Evolutionary conservation across 805 yeast species (phyloP).

Genomic region (Blastobotrys terrestris): DNA sequence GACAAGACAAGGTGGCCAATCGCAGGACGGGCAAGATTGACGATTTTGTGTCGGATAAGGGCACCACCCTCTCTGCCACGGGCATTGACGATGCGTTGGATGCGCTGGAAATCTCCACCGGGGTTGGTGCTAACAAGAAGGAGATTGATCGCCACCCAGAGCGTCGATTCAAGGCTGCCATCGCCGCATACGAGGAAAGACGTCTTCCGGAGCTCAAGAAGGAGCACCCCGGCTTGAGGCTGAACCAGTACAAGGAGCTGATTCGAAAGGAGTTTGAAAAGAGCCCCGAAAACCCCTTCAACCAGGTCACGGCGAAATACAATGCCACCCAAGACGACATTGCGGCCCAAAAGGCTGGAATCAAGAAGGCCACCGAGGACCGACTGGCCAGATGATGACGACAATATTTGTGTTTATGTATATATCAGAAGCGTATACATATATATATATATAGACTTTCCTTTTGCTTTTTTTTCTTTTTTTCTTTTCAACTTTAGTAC

Average conservation of each 20-base stretch:
- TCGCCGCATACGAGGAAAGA: slow-evolving; percentile 60
- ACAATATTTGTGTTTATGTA: not conserved
- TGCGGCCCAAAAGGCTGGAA: slow-evolving; percentile 39
- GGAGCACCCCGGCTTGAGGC: slow-evolving; percentile 74
- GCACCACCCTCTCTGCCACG: slow-evolving; percentile 55
- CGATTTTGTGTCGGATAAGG: slow-evolving; percentile 42
- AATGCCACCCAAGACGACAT: slow-evolving; percentile 57
- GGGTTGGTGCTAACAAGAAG: slow-evolving; percentile 46
- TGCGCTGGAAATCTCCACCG: slow-evolving; percentile 61
- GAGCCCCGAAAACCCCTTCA: slow-evolving; percentile 77
- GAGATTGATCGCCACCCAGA: slow-evolving; percentile 84
- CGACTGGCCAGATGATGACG: slow-evolving; percentile 18
- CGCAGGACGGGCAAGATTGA: slow-evolving; percentile 58
- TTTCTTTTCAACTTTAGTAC: not conserved
- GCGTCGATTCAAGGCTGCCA: slow-evolving; percentile 79
- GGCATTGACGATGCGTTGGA: slow-evolving; percentile 76
- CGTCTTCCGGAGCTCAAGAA: slow-evolving; percentile 66
- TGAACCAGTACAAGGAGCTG: slow-evolving; percentile 70
- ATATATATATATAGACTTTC: not conserved
- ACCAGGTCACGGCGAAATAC: slow-evolving; percentile 59
- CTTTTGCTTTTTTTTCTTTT: not conserved
- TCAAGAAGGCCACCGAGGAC: slow-evolving; percentile 45
- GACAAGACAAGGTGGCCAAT: slow-evolving; percentile 60
- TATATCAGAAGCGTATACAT: not conserved
- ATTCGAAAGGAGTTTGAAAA: slow-evolving; percentile 76